Evolutionary conservation across 192 early-diverging fungal genomes (phyloP), one percentile per base, ranked within the genome.

Genomic region (Entomortierella chlamydospora): DNA sequence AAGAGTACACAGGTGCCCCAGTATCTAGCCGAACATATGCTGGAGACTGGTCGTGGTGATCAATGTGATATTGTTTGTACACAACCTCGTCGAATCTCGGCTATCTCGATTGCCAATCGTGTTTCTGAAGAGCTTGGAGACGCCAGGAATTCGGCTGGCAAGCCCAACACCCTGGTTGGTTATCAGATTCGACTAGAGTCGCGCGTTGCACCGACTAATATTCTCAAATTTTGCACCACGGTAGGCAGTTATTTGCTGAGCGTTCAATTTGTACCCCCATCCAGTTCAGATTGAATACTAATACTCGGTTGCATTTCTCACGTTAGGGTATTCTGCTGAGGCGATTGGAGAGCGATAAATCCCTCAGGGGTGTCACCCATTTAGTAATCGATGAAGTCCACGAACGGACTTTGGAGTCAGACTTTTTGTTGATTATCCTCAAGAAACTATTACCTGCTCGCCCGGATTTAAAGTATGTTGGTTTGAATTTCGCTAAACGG

Each of bases 1-100:
- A 93, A 91, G 78, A 90, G 87, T 71, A 95, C 94, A 15, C 94
- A 95, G 76, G 87, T 94, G 31, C 94, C 94, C 6, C 93, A 95
- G 67, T 94, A 91, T 77, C 42, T 95, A 15, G 82, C 92, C 0
- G 92, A 94, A 68, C 53, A 74, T 23, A 81, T 89, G 49, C 68
- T 95, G 3, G 59, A 49, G 29, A 37, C 30, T n/a, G 72, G 74
- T 0, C 52, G 57, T 4, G 86, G 81, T 1, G 81, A 85, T 9
- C 72, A 56, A n/a, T 82, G 86, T 57, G 72, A 86, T 52, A 82
- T 89, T 57, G 72, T 85, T 28, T 94, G 85, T 69, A 90, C 86
- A 9, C 92, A 94, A 83, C 93, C 94, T 11, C 85, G 93, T 28
- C 82, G 93, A 59, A 94, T 95, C 51, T 94, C 93, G 22, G 93